phyloP scores from a whole-genome alignment of 2,329 filamentous ascomycete genomes.

The Capronia coronata region DNA sequence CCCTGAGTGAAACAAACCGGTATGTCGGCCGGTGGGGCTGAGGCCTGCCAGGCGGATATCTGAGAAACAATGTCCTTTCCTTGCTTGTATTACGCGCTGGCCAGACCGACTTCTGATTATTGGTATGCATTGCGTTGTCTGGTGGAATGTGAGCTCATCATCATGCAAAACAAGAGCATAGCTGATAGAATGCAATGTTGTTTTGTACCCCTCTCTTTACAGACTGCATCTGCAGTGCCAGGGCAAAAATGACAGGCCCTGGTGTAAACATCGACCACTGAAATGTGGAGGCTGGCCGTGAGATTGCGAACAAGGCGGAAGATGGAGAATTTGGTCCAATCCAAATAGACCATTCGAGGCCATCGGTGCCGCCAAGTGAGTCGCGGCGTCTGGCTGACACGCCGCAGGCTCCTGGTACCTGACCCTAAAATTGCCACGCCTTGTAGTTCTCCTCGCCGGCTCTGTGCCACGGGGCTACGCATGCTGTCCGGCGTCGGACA shows the following conservation, averaged over 20 bases:
- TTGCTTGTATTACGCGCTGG: background rate
- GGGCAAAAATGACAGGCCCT: background rate
- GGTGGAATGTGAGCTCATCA: background rate
- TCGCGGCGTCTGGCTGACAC: slow-evolving; percentile 17
- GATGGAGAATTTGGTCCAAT: slow-evolving; percentile 13
- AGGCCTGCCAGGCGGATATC: background rate
- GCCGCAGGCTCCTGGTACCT: slow-evolving; percentile 14
- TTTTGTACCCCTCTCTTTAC: background rate
- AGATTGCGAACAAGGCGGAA: slow-evolving; percentile 12
- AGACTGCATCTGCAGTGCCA: slow-evolving; percentile 8
- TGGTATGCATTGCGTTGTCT: background rate
- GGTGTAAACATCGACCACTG: background rate
- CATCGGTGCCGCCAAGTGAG: slow-evolving; percentile 9
- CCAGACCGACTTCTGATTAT: background rate
- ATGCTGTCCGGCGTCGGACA: slow-evolving; percentile 1
- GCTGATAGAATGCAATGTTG: background rate
- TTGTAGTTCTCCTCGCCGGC: slow-evolving; percentile 4
- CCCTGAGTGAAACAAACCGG: slow-evolving; percentile 20
- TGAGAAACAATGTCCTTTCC: background rate
- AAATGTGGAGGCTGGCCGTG: background rate
- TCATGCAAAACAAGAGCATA: background rate
- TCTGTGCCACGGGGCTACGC: slow-evolving; percentile 12
- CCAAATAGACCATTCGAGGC: slow-evolving; percentile 4
- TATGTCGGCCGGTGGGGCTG: slow-evolving; percentile 11
- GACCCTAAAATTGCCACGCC: slow-evolving; percentile 19